These are phyloP conservation scores for Trichophyton benhamiae DNA, from an alignment of 2,329 filamentous ascomycete species.

Conservation along the genomic window DNA sequence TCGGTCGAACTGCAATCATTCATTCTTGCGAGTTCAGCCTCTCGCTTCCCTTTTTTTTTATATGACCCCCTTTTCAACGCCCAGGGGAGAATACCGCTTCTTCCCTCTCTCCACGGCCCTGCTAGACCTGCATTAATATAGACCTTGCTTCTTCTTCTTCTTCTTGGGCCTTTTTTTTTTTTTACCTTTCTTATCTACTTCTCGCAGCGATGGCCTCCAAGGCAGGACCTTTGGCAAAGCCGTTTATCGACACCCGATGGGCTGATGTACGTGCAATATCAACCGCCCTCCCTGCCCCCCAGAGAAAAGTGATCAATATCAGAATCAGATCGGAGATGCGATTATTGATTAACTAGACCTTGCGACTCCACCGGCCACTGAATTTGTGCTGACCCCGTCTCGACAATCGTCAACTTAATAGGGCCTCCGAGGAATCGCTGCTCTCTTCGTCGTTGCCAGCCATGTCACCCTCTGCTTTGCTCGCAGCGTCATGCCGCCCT, in stretches of 20 bases:
- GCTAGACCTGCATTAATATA: too few species aligned
- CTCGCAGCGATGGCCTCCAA: neutral
- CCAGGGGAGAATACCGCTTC: neutral
- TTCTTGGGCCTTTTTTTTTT: neutral
- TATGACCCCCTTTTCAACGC: neutral
- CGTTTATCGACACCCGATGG: conserved; percentile 7
- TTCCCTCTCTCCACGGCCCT: neutral
- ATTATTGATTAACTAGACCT: too few species aligned
- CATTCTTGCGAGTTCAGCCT: neutral
- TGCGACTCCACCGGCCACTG: neutral
- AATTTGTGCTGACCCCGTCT: neutral
- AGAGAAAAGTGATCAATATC: neutral
- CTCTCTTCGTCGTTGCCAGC: conserved; percentile 43
- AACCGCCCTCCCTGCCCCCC: neutral
- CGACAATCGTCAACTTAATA: conserved; percentile 16
- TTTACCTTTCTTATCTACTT: neutral
- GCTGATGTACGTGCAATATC: conserved; percentile 3
- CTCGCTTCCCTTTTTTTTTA: neutral
- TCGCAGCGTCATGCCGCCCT: conserved; percentile 38
- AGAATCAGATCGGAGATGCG: neutral
- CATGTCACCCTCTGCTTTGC: conserved; percentile 44
- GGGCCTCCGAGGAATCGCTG: conserved; percentile 46
- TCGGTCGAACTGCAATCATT: neutral
- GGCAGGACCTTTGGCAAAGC: neutral
- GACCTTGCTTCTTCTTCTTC: too few species aligned